These are phyloP conservation scores for Oryza glumipatula DNA, from an alignment of 176 grass and related monocot species.

Conservation along the genomic window DNA sequence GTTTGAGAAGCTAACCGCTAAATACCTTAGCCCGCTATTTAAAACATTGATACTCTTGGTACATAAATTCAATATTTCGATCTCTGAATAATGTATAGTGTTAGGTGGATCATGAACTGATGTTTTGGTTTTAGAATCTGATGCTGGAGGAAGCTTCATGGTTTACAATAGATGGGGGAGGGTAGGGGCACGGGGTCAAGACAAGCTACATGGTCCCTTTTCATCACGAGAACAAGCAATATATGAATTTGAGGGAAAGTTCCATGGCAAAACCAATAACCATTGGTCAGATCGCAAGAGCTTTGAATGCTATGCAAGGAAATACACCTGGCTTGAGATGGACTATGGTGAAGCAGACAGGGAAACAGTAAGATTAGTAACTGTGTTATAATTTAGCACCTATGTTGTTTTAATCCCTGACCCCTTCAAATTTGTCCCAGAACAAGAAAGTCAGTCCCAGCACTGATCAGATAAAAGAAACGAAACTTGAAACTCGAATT, in stretches of 20 bases:
- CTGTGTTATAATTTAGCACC: constrained; percentile 27
- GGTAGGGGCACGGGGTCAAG: constrained; percentile 81
- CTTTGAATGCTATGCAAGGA: constrained; percentile 57
- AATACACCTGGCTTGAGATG: constrained; percentile 94
- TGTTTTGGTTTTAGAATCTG: constrained; percentile 70
- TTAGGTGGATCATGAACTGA: constrained; percentile 20
- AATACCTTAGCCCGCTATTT: too few relatives aligned
- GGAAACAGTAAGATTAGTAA: constrained; percentile 58
- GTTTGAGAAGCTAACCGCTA: too few relatives aligned
- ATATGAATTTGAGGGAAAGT: constrained; percentile 77
- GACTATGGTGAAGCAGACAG: constrained; percentile 76
- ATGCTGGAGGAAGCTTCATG: constrained; percentile 75
- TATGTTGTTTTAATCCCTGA: constrained; percentile 36
- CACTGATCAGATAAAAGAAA: constrained; percentile 60
- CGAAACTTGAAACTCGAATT: constrained; percentile 78
- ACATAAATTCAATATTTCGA: background rate
- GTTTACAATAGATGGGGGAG: constrained; percentile 98
- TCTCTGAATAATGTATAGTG: constrained; percentile 20
- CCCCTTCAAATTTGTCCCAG: constrained; percentile 40
- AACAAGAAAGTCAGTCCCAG: constrained; percentile 44
- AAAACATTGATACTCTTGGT: background rate
- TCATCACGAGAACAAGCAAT: constrained; percentile 52
- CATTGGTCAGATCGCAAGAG: constrained; percentile 66
- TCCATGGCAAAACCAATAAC: constrained; percentile 82
- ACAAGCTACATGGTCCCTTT: constrained; percentile 77